Percentiles rank a stretch among this genome's conserved stretches.
Evolutionary conservation across 495 filamentous ascomycete genomes (phyloP).

Genomic region (Neurospora hispaniola): DNA sequence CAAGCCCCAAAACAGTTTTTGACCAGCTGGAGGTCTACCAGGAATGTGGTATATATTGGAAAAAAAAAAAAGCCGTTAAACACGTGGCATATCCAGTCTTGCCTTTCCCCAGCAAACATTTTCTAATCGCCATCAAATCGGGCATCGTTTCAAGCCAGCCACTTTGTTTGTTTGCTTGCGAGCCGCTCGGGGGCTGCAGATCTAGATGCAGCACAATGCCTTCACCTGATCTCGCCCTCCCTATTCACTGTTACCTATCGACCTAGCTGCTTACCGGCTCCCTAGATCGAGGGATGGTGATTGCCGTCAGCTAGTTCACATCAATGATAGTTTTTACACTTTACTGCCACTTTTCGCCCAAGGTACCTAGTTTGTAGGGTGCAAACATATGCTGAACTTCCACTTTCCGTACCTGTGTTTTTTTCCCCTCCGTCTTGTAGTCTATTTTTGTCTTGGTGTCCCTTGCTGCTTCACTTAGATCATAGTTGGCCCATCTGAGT

Average conservation of each 20-base stretch:
- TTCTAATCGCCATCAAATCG: not conserved
- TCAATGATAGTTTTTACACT: not conserved
- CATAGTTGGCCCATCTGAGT: not conserved
- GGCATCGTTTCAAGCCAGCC: not conserved
- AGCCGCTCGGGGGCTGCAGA: not conserved
- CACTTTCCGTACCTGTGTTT: not conserved
- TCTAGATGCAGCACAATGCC: not conserved
- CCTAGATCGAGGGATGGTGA: not conserved
- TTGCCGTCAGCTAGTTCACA: not conserved
- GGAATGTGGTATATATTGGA: not conserved
- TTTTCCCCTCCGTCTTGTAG: not conserved
- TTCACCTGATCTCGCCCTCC: not conserved
- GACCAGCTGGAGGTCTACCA: not conserved
- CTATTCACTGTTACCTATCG: not conserved
- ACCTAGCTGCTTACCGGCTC: not conserved
- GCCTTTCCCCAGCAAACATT: not conserved
- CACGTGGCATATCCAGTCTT: not conserved
- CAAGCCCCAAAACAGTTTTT: not conserved
- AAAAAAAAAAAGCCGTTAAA: not conserved
- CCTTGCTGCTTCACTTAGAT: not conserved
- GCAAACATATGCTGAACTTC: not conserved
- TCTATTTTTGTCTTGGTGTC: not conserved
- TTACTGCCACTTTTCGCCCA: not conserved
- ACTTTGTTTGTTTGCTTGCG: not conserved
- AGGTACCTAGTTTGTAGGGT: not conserved